phyloP scores from a whole-genome alignment of 2,329 filamentous ascomycete species.

The Fusarium falciforme region DNA sequence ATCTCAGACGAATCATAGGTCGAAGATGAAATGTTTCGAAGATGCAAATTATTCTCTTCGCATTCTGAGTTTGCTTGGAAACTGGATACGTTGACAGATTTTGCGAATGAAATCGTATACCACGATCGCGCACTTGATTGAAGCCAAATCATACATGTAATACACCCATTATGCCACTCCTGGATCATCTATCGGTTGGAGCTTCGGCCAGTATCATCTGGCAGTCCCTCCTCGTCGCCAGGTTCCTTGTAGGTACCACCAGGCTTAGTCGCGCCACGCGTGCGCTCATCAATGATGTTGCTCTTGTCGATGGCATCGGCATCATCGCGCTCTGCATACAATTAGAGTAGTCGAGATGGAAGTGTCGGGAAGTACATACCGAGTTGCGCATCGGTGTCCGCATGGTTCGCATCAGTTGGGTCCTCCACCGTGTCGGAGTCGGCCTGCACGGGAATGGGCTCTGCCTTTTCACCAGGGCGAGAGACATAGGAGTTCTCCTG shows the following conservation, averaged over 20 bases:
- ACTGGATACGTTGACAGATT: neutral
- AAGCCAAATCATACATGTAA: neutral
- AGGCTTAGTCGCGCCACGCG: constrained; percentile 30
- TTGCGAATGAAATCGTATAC: neutral
- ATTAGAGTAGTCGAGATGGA: neutral
- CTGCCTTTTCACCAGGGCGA: constrained; percentile 30
- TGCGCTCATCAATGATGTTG: constrained; percentile 36
- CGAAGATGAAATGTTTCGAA: neutral
- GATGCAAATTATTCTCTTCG: neutral
- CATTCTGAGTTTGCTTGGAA: neutral
- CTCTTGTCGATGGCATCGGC: constrained; percentile 31
- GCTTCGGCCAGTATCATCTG: constrained; percentile 32
- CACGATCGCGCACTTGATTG: neutral
- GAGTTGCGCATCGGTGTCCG: constrained; percentile 34
- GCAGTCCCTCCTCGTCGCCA: constrained; percentile 35
- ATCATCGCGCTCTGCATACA: constrained; percentile 21
- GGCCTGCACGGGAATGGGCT: constrained; percentile 34
- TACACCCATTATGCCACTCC: neutral
- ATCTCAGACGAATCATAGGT: neutral
- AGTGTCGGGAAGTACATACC: neutral
- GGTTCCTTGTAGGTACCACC: constrained; percentile 31
- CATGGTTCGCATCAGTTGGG: constrained; percentile 20
- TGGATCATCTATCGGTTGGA: neutral
- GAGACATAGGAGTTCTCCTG: constrained; percentile 34
- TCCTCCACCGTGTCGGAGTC: constrained; percentile 33